Evolutionary conservation across 31 red algal genomes (phyloP).

Genomic region (Asparagopsis taxiformis): DNA sequence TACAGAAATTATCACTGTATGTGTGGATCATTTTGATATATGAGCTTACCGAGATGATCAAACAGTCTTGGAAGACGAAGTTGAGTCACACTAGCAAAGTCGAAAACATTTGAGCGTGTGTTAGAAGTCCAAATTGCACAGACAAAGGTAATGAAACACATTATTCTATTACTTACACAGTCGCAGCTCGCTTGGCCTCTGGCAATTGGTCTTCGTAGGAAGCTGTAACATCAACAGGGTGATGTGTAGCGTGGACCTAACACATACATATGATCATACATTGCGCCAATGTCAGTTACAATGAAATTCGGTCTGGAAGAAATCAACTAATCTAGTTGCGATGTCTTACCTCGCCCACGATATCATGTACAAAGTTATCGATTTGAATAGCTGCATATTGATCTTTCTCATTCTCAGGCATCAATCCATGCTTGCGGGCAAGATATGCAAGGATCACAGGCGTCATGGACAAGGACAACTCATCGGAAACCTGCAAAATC

Average conservation of each 20-base stretch:
- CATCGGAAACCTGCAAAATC: constrained; percentile 11
- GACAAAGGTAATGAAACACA: no score
- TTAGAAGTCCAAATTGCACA: no score
- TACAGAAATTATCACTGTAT: no score
- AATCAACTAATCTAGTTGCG: no score
- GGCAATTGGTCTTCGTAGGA: constrained; percentile 12
- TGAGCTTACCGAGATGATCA: not conserved
- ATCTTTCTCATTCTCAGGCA: constrained; percentile 4
- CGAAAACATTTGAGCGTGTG: no score
- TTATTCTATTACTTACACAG: constrained; percentile 1
- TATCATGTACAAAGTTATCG: constrained; percentile 4
- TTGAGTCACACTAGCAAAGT: not conserved
- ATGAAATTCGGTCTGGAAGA: no score
- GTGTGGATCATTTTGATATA: not conserved
- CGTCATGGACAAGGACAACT: constrained; percentile 7
- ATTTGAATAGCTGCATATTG: constrained; percentile 14
- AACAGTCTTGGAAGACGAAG: not conserved
- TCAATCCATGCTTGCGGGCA: constrained; percentile 17
- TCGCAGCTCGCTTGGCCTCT: not conserved
- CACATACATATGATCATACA: no score
- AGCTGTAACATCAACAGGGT: constrained; percentile 7
- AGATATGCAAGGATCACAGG: constrained; percentile 14
- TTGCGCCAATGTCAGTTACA: no score
- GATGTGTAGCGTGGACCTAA: constrained; percentile 8
- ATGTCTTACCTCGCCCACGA: constrained; percentile 4